Evolutionary conservation across 2,329 filamentous ascomycete species (phyloP), one percentile per base, ranked within the genome.

Genomic region (Aspergillus sp.): DNA sequence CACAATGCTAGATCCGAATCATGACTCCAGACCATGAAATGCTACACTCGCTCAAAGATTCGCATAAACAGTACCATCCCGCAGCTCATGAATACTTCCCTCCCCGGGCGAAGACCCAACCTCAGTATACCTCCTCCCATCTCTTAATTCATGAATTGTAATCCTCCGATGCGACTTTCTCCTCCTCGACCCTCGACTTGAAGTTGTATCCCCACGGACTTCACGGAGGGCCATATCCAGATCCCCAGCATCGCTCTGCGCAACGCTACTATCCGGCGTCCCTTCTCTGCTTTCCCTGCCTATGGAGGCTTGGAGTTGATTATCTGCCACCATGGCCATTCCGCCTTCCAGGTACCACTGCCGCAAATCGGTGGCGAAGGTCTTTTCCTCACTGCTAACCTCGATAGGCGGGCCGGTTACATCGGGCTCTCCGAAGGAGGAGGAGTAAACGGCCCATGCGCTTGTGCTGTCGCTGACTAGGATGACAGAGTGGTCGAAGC

Each of bases 381-480:
- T 68, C 47, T 59, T 63, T 65, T 83, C 81, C 53, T 77, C 73
- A 1, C 65, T 60, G 43, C 71, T 72, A 57, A 75, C 77, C 64
- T 81, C 78, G 25, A 81, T 72, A 4, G 77, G 78, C 5, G 77
- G 75, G 0, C 75, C 78, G 49, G 71, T 70, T 5, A 77, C 66
- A 51, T 72, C 68, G 11, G 72, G 68, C 23, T 75, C 68, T 11
- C 70, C 68, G n/a, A 59, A 46, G 11, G 66, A 66, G 45, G 66
- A 66, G 43, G 69, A 64, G 65, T 82, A 82, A 4, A 83, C 78
- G 9, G 77, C 80, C 81, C 81, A 83, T 11, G 80, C 75, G 60
- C 80, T 82, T 17, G 72, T 72, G 13, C 78, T 72, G 3, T 69
- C 72, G 64, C 78, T 82, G 53, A 79, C 64, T 3, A 83, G 72